Evolutionary conservation across 2,329 filamentous ascomycete genomes (phyloP), one percentile per base, ranked within the genome.

Genomic region (Hypoxylon sp.): DNA sequence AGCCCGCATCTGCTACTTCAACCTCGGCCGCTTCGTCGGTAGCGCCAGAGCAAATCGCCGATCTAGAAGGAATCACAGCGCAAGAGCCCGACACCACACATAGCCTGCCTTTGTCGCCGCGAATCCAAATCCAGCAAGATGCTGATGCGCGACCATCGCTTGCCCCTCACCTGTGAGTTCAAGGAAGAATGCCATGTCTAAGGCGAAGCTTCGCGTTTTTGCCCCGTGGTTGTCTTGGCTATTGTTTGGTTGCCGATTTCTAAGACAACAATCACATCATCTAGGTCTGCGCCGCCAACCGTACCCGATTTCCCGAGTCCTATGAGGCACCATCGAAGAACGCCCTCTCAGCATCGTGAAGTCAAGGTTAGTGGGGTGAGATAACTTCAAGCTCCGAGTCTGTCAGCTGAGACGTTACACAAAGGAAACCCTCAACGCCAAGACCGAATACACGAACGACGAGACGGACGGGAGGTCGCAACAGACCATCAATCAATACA

Each of bases 371-470:
- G 81, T 67, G 51, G 47, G 47, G 44, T 17, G 39, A 54, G 46
- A 21, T 44, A 61, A 42, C 42, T 21, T 46, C 31, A 39, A 39
- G 27, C 58, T 27, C 50, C 21, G 44, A 19, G 60, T 37, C 32
- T 54, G 35, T 46, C 44, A 51, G 42, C 70, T 72, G 55, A 66
- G 44, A 53, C 24, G 47, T 51, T 29, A 21, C 61, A 24, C 4
- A 74, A 95, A 95, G 92, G 94, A 97, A 89, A 98, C 95, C 2
- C 88, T 97, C 75, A 91, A 98, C 84, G 95, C 95, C 60, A 90
- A 89, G 65, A 94, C 93, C 31, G 90, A 96, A 77, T 97, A 97
- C 80, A 91, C 88, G 68, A 96, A 91, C 75, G 94, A 94, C 78
- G 91, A 95, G 74, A 86, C 91, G 72, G 93, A 97, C 76, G 94